Percentiles rank a stretch among this genome's conserved stretches.
phyloP scores from a whole-genome alignment of 176 grass and related monocot genomes.

The Sorghum bicolor region Sorghum_bicolor_NCBIv3 NC_012873.2:64965001-64965500 shows the following conservation, averaged over 20 bases:
- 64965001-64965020: not conserved
- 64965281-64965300: not conserved
- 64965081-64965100: not conserved
- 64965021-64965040: constrained; percentile 20
- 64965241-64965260: not conserved
- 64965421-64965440: constrained; percentile 25
- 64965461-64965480: not conserved
- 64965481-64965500: not conserved
- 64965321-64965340: not conserved
- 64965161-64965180: not conserved
- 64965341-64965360: too few relatives aligned
- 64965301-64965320: not conserved
- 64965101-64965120: not conserved
- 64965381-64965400: not conserved
- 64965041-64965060: too few relatives aligned
- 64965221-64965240: not conserved
- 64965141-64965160: not conserved
- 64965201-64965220: too few relatives aligned
- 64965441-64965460: not conserved
- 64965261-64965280: not conserved
- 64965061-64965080: not conserved
- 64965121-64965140: not conserved
- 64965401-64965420: constrained; percentile 15
- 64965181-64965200: not conserved
- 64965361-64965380: not conserved